Percentiles rank a stretch among this genome's conserved stretches.
Conservation (phyloP, 148 eudicot species). For the Spergularia bocconei region DNA sequence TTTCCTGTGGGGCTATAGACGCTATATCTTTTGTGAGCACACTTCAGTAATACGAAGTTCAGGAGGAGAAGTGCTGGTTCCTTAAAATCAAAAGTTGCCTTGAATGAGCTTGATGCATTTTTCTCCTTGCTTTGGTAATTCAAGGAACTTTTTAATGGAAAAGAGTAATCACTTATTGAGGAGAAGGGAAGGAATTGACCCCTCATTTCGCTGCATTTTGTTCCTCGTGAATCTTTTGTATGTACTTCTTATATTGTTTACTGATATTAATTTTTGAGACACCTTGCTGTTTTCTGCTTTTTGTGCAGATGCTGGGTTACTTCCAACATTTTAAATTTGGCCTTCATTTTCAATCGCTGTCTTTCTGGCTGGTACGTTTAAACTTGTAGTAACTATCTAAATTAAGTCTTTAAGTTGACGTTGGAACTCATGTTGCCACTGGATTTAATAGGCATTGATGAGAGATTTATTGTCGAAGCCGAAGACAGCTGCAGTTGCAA, state of each 20-base stretch:
- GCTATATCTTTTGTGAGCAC: no score
- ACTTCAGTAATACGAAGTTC: no score
- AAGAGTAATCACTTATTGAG: no score
- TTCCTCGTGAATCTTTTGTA: neutral
- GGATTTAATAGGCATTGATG: conserved; percentile 59
- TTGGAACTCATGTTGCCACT: conserved; percentile 12
- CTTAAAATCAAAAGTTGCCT: no score
- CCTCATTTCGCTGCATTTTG: neutral
- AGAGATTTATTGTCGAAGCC: conserved; percentile 72
- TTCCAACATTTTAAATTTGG: conserved; percentile 76
- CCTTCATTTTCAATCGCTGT: conserved; percentile 72
- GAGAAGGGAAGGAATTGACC: no score
- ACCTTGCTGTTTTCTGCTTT: conserved; percentile 3
- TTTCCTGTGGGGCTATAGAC: no score
- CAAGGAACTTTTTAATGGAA: no score
- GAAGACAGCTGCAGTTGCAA: conserved; percentile 44
- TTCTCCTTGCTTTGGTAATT: no score
- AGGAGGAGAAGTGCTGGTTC: no score
- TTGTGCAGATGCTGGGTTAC: conserved; percentile 81
- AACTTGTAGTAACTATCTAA: neutral
- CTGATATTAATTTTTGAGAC: neutral
- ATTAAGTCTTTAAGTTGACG: neutral
- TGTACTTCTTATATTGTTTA: neutral
- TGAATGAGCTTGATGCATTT: no score
- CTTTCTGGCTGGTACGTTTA: conserved; percentile 87